These are phyloP conservation scores for Nannochloropsis granulata DNA, from an alignment of 108 stramenopile species.

Conservation along the genomic window DNA sequence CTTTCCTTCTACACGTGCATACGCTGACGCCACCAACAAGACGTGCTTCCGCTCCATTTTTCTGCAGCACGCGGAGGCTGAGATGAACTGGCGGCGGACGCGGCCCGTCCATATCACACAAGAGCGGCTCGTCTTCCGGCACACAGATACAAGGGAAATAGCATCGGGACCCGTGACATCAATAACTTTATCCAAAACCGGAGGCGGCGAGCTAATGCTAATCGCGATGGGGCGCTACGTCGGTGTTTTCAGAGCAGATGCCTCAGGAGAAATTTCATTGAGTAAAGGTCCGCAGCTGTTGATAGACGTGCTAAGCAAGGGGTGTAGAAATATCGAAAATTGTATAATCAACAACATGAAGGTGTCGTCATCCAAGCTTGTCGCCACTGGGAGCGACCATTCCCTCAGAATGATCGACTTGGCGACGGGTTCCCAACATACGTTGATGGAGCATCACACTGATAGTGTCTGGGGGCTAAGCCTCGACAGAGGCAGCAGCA, in stretches of 20 bases:
- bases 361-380: neutral
- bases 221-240: neutral
- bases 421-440: neutral
- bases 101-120: neutral
- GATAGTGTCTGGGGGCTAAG: neutral
- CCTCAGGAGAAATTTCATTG: neutral
- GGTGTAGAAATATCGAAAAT: neutral
- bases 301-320: neutral
- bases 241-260: neutral
- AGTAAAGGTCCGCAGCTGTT: neutral
- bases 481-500: neutral
- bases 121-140: neutral
- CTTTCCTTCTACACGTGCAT: neutral
- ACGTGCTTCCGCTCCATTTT: neutral
- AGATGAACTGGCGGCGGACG: neutral
- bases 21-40: neutral
- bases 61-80: neutral
- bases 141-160: neutral
- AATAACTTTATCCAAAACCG: neutral
- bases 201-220: neutral
- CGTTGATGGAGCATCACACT: neutral
- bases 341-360: neutral
- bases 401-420: neutral
- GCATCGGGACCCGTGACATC: neutral
- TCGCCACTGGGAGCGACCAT: neutral